A percentile compares a stretch with the other conserved stretches of the same genome.
Conservation (phyloP, 1,139 yeast genomes). For the Geotrichum bryndzae region DNA sequence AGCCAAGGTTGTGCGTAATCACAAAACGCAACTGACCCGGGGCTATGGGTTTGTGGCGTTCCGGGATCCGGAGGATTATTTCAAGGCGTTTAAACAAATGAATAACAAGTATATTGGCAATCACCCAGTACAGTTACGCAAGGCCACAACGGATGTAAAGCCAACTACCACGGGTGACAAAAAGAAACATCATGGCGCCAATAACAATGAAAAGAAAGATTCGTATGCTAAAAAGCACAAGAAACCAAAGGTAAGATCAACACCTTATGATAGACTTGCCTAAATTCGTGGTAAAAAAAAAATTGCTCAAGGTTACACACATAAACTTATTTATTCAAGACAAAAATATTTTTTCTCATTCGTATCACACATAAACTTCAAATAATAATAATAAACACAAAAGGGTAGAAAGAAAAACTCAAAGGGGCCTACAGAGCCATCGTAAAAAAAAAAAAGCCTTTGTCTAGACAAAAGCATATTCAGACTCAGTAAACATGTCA, state of each 20-base stretch:
- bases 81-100: conserved; percentile 66
- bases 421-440: neutral
- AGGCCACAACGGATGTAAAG: neutral
- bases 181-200: neutral
- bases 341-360: no score
- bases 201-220: neutral
- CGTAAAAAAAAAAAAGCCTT: no score
- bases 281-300: no score
- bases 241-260: neutral
- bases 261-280: neutral
- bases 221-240: neutral
- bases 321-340: no score
- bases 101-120: conserved; percentile 71
- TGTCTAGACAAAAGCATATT: conserved; percentile 8
- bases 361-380: neutral
- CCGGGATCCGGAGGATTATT: conserved; percentile 52
- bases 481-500: conserved; percentile 13
- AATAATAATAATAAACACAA: no score
- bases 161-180: neutral
- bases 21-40: conserved; percentile 39
- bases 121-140: conserved; percentile 57
- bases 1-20: conserved; percentile 42
- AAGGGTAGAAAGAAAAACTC: neutral
- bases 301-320: neutral
- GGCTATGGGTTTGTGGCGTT: conserved; percentile 74